Evolutionary conservation across 768 basidiomycete species (phyloP), one percentile per base, ranked within the genome.

Genomic region (Hortiboletus campestris): DNA sequence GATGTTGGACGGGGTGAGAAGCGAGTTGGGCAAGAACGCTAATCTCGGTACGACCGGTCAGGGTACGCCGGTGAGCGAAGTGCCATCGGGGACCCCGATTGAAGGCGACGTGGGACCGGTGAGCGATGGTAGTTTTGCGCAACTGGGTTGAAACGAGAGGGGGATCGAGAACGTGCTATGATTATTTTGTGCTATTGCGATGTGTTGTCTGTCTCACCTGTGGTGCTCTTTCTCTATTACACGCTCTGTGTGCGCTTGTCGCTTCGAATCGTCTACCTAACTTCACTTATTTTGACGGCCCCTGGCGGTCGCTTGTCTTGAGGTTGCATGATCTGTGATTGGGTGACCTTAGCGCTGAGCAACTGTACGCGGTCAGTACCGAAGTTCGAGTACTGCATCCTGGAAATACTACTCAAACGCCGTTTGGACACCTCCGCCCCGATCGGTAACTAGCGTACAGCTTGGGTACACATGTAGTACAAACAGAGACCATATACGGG

Each of bases 1-100:
- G 68, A 80, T 85, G 78, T 70, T 93, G 46, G 91, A 93, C 40
- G 76, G 74, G 7, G 84, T 91, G 8, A 75, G 81, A 47, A 70
- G 72, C 2, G 89, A 92, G 76, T 73, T 91, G 56, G 76, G 81
- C 39, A 82, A 80, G 72, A 82, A 80, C 57, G 63, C 66, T 20
- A 74, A 71, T 45, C 58, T 88, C 55, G 82, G 82, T 10, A 81
- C 81, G 19, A 84, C 78, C 0, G 80, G 83, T 3, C 87, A 88
- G 68, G 87, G 86, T 6, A 75, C 82, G 32, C 65, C 79, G 12
- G 75, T 80, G 11, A 79, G 63, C 47, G 84, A 85, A 65, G 84
- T 88, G 12, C 75, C 73, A 13, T 68, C 68, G 11, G 74, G 72
- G 29, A 68, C 75, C 28, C 65, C 74, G 29, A 64, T 81, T 59